Evolutionary conservation across 2,329 filamentous ascomycete species (phyloP), one percentile per base, ranked within the genome.

Genomic region (Fusarium pilosicola): DNA sequence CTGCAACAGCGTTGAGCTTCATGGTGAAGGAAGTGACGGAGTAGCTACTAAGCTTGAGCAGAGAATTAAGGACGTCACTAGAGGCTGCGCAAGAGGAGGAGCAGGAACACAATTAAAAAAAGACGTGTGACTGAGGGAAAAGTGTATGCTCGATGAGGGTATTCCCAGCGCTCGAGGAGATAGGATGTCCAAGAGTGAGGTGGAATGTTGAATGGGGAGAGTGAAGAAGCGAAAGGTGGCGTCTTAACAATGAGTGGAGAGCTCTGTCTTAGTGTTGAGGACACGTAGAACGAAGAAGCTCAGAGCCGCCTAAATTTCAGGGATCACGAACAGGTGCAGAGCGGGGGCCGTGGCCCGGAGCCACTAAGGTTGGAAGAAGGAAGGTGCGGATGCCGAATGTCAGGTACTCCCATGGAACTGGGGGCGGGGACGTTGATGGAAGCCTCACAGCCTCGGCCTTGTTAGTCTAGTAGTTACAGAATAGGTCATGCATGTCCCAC

Each of bases 1-100:
- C 92, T 79, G 94, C 89, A 81, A 93, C 90, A 83, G 93, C 87
- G 86, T 93, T 92, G 85, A 97, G 91, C 90, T 93, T 94, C 94
- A 97, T 97, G 81, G 81, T 91, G 88, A 59, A 61, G 55, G 70
- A 68, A 92, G 95, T 95, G 81, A 74, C 67, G 57, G 63, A 34
- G 59, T 74, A 75, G 72, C 59, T 75, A 75, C 4, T 3, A 4
- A 24, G 72, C 59, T 75, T 59, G 52, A 52, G 46, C 20, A 60
- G 55, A 44, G 57, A 66, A 32, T 62, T 55, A 58, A 68, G 71
- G 26, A 60, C 62, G 71, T 74, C 71, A 77, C 76, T 60, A 57
- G 72, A 76, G 76, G 69, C 73, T 72, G 73, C 67, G 68, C 74
- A 71, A 62, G 51, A 32, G 46, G 30, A 57, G 38, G 14, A 39